phyloP scores from a whole-genome alignment of 352 stramenopile species.

The Phytophthora pistaciae region DNA sequence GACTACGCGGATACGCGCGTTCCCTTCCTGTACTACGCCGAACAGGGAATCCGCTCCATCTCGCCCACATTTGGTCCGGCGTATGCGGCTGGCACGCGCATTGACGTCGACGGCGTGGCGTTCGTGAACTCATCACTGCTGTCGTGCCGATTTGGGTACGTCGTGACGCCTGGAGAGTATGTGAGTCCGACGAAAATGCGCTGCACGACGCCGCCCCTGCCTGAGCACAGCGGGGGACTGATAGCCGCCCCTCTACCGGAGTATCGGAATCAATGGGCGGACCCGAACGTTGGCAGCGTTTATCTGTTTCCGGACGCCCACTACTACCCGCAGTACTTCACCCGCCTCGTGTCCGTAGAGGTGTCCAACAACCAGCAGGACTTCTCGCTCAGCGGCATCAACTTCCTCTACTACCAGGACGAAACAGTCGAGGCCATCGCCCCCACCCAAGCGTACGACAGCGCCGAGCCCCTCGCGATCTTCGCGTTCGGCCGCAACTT shows the following conservation, averaged over 20 bases:
- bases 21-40: constrained; percentile 88
- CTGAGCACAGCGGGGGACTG: constrained; percentile 61
- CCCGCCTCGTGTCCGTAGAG: constrained; percentile 92
- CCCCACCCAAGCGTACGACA: constrained; percentile 64
- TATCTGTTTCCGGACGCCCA: constrained; percentile 86
- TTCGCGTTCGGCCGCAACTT: constrained; percentile 85
- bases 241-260: constrained; percentile 72
- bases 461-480: constrained; percentile 47
- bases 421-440: constrained; percentile 72
- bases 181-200: constrained; percentile 78
- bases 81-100: constrained; percentile 76
- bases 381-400: constrained; percentile 91
- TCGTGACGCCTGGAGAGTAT: constrained; percentile 87
- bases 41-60: constrained; percentile 79
- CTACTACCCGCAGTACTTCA: constrained; percentile 90
- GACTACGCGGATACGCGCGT: constrained; percentile 83
- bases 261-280: constrained; percentile 64
- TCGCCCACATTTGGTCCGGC: constrained; percentile 91
- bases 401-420: constrained; percentile 95
- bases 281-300: constrained; percentile 70
- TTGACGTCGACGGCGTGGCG: constrained; percentile 85
- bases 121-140: constrained; percentile 92
- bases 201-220: constrained; percentile 85
- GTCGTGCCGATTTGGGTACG: constrained; percentile 89
- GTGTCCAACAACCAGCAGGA: constrained; percentile 97